These are phyloP conservation scores for Venturia oleaginea DNA, from an alignment of 2,329 filamentous ascomycete species.

Conservation along the genomic window DNA sequence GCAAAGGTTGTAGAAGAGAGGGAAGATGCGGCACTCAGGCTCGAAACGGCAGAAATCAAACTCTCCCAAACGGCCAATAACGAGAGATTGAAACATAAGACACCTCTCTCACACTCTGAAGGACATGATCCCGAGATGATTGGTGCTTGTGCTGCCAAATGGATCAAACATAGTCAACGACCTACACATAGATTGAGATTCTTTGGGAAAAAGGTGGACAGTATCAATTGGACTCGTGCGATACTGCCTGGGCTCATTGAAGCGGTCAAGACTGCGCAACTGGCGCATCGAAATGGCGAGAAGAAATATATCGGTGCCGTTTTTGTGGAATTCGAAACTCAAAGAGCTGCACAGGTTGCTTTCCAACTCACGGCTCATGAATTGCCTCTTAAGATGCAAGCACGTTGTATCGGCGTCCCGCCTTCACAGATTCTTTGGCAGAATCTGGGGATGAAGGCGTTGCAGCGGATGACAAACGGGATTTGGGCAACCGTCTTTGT, in stretches of 20 bases:
- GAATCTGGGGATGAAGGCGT: slow-evolving; percentile 31
- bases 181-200: slow-evolving; percentile 67
- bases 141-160: slow-evolving; percentile 55
- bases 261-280: slow-evolving; percentile 58
- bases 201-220: slow-evolving; percentile 78
- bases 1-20: slow-evolving; percentile 75
- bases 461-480: slow-evolving; percentile 25
- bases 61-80: slow-evolving; percentile 72
- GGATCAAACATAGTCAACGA: slow-evolving; percentile 39
- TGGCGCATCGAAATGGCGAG: slow-evolving; percentile 55
- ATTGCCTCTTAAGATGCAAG: slow-evolving; percentile 26
- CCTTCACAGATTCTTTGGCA: slow-evolving; percentile 40
- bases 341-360: slow-evolving; percentile 75
- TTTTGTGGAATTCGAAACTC: slow-evolving; percentile 79
- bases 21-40: slow-evolving; percentile 66
- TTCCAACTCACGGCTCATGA: slow-evolving; percentile 52
- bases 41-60: slow-evolving; percentile 81
- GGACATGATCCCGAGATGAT: slow-evolving; percentile 34
- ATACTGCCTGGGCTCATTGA: slow-evolving; percentile 66
- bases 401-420: slow-evolving; percentile 34
- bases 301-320: slow-evolving; percentile 62
- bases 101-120: slow-evolving; percentile 19
- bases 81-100: slow-evolving; percentile 54
- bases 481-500: slow-evolving; percentile 30
- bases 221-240: slow-evolving; percentile 74